phyloP scores from a whole-genome alignment of 2,329 filamentous ascomycete genomes.

The Rhinocladiella similis region DNA sequence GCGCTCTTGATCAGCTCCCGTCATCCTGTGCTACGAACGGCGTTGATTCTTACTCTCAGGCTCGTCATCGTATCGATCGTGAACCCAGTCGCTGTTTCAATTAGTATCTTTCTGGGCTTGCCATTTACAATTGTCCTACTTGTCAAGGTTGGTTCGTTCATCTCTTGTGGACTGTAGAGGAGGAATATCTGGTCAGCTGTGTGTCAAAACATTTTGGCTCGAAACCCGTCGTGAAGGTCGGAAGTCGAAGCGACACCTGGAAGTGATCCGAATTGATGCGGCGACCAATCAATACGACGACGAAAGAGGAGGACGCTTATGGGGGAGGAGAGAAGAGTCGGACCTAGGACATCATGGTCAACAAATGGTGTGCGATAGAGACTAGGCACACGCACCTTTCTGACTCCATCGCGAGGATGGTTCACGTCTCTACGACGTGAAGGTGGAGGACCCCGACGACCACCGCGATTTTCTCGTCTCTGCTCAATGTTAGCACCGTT shows the following conservation, averaged over 20 bases:
- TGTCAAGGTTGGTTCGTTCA: conserved; percentile 48
- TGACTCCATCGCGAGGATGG: conserved; percentile 78
- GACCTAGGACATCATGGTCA: conserved; percentile 18
- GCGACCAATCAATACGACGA: conserved; percentile 20
- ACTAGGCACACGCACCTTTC: conserved; percentile 66
- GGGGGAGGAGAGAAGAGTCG: conserved; percentile 23
- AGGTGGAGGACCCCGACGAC: conserved; percentile 36
- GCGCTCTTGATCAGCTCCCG: conserved; percentile 29
- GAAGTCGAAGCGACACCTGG: conserved; percentile 29
- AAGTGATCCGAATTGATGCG: conserved; percentile 22
- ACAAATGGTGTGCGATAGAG: conserved; percentile 45
- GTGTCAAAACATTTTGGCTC: conserved; percentile 39
- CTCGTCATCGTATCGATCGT: conserved; percentile 82
- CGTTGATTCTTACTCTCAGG: conserved; percentile 44
- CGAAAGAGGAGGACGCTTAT: conserved; percentile 19
- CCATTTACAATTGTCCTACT: conserved; percentile 35
- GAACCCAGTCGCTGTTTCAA: conserved; percentile 79
- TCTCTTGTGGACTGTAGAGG: conserved; percentile 46
- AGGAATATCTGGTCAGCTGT: conserved; percentile 46
- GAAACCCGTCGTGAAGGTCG: conserved; percentile 31
- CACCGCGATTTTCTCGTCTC: conserved; percentile 31
- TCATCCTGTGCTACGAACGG: not conserved
- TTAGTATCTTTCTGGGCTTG: conserved; percentile 10
- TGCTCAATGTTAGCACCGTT: conserved; percentile 4
- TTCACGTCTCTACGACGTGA: conserved; percentile 47